Evolutionary conservation across 2,329 filamentous ascomycete species (phyloP), one percentile per base, ranked within the genome.

Genomic region (Lachnellula hyalina): DNA sequence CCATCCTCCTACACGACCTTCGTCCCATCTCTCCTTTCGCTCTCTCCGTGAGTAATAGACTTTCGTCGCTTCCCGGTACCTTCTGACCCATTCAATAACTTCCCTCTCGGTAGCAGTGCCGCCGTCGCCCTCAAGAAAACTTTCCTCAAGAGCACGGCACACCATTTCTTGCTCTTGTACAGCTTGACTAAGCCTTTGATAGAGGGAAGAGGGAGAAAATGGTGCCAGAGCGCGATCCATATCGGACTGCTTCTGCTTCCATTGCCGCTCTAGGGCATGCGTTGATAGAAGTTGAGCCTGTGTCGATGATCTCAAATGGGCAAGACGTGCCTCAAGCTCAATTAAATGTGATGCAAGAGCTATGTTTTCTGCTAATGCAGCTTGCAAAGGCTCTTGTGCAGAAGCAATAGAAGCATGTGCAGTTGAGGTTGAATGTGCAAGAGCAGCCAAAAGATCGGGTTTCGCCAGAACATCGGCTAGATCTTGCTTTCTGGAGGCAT

Each of bases 1-100:
- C 94, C 94, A 97, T 0, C 94, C 94, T 11, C 93, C 93, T 35
- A 97, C 93, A 62, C 93, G 80, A 23, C 93, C 91, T 73, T 97
- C 93, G 70, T 97, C 94, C 94, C 94, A 97, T 64, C 94, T 81
- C 66, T 91, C 88, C 72, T 92, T 96, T 62, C 90, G 82, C 75
- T 97, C 94, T 67, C 86, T 84, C 55, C 94, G 80, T 52, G 92
- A 76, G 67, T 94, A 95, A 58, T 86, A 86, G 54, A 87, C 75
- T 63, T 88, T 87, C 68, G 86, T 89, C 9, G 88, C 89, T 63
- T 93, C 91, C 63, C 90, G 80, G 61, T 96, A 88, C 65, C 87
- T 76, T 65, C 86, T 80, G 19, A 96, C 83, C 84, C 94, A 97
- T 57, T 97, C 93, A 2, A 79, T 77, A 25, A 88, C 84, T 73